These are phyloP conservation scores for Fagopyrum tataricum DNA, from an alignment of 148 eudicot species.

Conservation along the genomic window DNA sequence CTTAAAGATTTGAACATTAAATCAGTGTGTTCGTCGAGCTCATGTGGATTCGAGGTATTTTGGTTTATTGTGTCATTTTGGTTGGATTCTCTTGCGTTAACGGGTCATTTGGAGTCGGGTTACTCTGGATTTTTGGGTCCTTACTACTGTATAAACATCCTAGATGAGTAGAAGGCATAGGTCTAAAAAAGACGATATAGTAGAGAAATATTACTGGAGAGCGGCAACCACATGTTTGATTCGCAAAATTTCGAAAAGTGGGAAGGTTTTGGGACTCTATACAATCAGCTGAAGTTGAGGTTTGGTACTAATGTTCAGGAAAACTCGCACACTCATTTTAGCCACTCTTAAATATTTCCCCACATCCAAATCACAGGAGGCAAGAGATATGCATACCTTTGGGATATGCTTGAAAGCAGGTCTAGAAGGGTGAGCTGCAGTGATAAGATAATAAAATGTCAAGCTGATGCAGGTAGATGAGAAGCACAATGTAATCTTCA, in stretches of 20 bases:
- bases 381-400: conserved; percentile 39
- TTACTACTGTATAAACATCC: not conserved
- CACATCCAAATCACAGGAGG: not conserved
- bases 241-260: not conserved
- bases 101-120: no score
- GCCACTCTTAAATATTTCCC: not conserved
- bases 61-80: no score
- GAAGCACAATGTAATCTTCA: not conserved
- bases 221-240: not conserved
- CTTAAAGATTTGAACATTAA: no score
- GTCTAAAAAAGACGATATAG: not conserved
- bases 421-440: conserved; percentile 46
- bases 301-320: not conserved
- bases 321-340: not conserved
- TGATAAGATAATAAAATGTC: conserved; percentile 14
- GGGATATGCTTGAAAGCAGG: conserved; percentile 91
- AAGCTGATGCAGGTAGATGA: not conserved
- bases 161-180: not conserved
- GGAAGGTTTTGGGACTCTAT: not conserved
- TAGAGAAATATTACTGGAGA: not conserved
- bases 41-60: no score
- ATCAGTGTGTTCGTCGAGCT: no score
- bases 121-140: no score
- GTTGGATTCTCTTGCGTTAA: no score
- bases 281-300: not conserved